Evolutionary conservation across 192 early-diverging fungal genomes (phyloP), one percentile per base, ranked within the genome.

Genomic region (Podila minutissima): DNA sequence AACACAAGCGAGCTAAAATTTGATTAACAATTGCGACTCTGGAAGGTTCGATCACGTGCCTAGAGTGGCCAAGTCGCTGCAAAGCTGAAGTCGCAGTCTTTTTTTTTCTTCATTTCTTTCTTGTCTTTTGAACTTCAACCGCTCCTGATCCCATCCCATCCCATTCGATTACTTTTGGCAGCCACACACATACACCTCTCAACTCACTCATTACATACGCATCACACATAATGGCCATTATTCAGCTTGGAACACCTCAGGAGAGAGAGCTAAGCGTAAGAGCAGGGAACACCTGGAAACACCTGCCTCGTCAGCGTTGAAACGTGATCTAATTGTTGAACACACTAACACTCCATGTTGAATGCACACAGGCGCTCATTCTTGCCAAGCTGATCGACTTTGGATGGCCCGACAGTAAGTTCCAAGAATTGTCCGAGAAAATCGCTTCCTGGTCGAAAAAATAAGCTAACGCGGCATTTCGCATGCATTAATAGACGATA

Each of bases 361-460:
- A 4, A 8, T 58, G 8, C 22, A 12, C 15, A 22, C 62, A 81
- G 76, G 37, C 59, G 28, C 48, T 72, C 4, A 70, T 81, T 2
- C 48, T 81, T 19, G 61, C 35, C 1, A 81, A 81, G 32, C 65
- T 81, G 41, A 67, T 62, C 26, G 70, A 81, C 26, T 72, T 72
- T 69, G 76, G 76, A 17, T 81, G 76, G 69, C 53, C 70, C 8
- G 76, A 81, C 66, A 72, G 60, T 63, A 71, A 12, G 69, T 63
- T 29, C 63, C 11, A 17, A 64, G 62, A 22, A 28, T 35, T 48
- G 62, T 64, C 63, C n/a, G 46, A 17, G 8, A 28, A n/a, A 35
- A 35, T 0, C 7, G 32, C n/a, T 63, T 50, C 46, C 28, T 3
- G 15, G 24, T 8, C 20, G 1, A 12, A 32, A 51, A 26, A 35